Evolutionary conservation across 257 asterid species (phyloP), one percentile per base, ranked within the genome.

Genomic region (Solanum chiquidenum): DNA sequence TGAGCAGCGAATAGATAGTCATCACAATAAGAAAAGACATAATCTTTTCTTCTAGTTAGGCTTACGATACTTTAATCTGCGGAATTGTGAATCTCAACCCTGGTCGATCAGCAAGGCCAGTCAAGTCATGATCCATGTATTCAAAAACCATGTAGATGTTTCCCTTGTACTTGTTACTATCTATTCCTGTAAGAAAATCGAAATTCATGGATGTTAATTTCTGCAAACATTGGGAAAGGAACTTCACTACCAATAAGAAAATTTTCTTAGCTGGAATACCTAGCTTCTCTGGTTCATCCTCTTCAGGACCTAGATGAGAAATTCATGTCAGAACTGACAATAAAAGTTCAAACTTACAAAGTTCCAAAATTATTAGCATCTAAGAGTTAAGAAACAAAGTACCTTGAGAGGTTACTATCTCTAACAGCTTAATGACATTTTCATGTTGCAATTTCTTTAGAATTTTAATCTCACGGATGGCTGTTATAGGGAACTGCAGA

Each of bases 101-200:
- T 83, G 99, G 99, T 83, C 98, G 98, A 93, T 96, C 98, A 16
- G 98, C 92, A 83, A 96, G 99, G 89, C 98, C 99, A 72, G 98
- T 95, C 89, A 96, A 91, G 91, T 96, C 99, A 86, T 95, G 99
- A 89, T 96, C 98, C 98, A 96, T 96, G 91, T 97, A 97, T 93
- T 97, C 99, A 88, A 95, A 97, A 33, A 97, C 99, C 99, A 97
- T 97, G 93, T 97, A 97, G 83, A 97, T 97, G 91, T 88, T 93
- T 6, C 98, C 99, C 89, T 95, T 95, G 92, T 94, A 95, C 92
- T 93, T 97, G 89, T 95, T 93, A 86, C 90, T 91, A 86, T 95
- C 99, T 96, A 95, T 37, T 88, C 87, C 82, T 46, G 58, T 12
- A 84, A 90, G 38, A 14, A 55, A 69, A 86, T 79, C 64, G 69